These are phyloP conservation scores for Darksidea phi DNA, from an alignment of 495 filamentous ascomycete genomes.

Conservation along the genomic window DNA sequence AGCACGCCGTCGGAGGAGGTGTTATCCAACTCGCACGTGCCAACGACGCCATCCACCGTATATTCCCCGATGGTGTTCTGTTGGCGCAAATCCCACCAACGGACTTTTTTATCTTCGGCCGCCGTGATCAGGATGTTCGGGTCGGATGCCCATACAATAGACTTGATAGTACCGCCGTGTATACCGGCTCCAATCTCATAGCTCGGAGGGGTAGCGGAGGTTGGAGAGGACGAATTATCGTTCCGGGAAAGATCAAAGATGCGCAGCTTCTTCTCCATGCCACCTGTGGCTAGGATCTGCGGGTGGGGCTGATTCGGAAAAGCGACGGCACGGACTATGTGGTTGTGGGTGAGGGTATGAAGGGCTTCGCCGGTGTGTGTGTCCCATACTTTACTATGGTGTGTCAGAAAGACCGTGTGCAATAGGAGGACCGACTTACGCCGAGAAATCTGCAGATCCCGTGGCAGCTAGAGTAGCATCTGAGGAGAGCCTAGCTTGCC, in stretches of 20 bases:
- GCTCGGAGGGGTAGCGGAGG: constrained; percentile 25
- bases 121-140: constrained; percentile 85
- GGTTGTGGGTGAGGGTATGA: constrained; percentile 82
- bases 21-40: constrained; percentile 75
- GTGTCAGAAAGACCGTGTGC: too few relatives aligned
- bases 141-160: constrained; percentile 86
- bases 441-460: constrained; percentile 92
- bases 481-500: constrained; percentile 85
- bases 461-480: constrained; percentile 88
- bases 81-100: constrained; percentile 90
- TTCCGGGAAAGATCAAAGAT: constrained; percentile 77
- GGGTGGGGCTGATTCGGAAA: constrained; percentile 75
- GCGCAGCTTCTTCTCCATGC: constrained; percentile 92
- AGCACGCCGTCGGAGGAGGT: constrained; percentile 45
- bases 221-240: constrained; percentile 46
- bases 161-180: constrained; percentile 86
- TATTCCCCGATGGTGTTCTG: constrained; percentile 68
- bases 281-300: constrained; percentile 83
- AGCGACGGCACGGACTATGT: constrained; percentile 91
- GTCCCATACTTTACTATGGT: constrained; percentile 84
- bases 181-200: constrained; percentile 84
- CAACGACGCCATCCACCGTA: constrained; percentile 75
- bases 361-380: constrained; percentile 90
- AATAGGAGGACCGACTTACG: constrained; percentile 56
- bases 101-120: constrained; percentile 82